phyloP scores from a whole-genome alignment of 352 stramenopile genomes.

The Lagenidium giganteum region DNA sequence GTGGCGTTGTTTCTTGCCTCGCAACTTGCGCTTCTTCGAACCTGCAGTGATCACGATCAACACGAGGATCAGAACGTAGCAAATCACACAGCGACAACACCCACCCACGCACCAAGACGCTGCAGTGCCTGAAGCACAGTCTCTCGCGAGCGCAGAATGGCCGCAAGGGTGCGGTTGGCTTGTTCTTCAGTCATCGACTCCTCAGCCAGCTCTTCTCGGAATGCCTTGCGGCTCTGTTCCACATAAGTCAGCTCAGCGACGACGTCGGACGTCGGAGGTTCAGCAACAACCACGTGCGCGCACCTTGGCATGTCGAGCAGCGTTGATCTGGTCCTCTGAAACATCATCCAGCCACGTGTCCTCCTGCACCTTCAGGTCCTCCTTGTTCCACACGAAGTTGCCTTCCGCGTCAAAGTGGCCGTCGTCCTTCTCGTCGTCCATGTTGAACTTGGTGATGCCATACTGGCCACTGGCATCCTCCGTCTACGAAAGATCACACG shows the following conservation, averaged over 20 bases:
- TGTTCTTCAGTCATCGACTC: constrained; percentile 55
- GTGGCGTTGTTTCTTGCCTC: constrained; percentile 56
- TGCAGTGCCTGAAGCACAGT: constrained; percentile 73
- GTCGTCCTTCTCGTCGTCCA: constrained; percentile 84
- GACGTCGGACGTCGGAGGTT: too few species aligned
- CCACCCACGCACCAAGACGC: constrained; percentile 31
- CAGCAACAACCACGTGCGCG: too few species aligned
- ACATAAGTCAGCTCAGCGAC: too few species aligned
- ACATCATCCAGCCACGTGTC: constrained; percentile 77
- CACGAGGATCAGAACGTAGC: too few species aligned
- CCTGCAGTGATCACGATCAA: constrained; percentile 11
- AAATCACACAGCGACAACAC: neutral
- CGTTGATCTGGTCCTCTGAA: constrained; percentile 69
- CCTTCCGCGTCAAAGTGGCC: constrained; percentile 76
- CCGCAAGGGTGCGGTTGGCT: constrained; percentile 47
- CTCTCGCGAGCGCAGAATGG: constrained; percentile 61
- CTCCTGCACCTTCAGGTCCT: constrained; percentile 71
- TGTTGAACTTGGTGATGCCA: constrained; percentile 75
- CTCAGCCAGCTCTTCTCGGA: constrained; percentile 41
- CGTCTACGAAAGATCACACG: too few species aligned
- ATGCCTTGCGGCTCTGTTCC: constrained; percentile 37
- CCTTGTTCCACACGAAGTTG: constrained; percentile 80
- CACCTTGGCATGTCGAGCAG: constrained; percentile 51
- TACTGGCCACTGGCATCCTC: constrained; percentile 19
- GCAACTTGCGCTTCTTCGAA: constrained; percentile 41